Conservation (phyloP, 108 stramenopile species). For the Mediolabrus comicus region DNA sequence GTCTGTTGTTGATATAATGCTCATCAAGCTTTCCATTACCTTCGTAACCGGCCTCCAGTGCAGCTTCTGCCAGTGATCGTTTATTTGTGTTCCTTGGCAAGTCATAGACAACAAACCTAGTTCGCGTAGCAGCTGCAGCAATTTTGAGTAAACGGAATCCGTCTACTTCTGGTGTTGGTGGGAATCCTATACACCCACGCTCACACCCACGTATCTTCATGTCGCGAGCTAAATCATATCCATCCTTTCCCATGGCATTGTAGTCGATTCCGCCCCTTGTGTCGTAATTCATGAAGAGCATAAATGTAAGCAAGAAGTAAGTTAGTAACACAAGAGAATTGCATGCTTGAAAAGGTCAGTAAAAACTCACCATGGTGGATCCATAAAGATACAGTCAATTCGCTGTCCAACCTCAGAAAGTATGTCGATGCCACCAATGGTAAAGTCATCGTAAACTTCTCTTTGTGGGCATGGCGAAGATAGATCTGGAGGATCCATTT, state of each 20-base stretch:
- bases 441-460: constrained; percentile 64
- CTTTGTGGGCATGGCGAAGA: constrained; percentile 54
- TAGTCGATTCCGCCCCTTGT: constrained; percentile 75
- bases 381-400: constrained; percentile 84
- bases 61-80: constrained; percentile 65
- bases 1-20: constrained; percentile 81
- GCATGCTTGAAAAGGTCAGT: too few relatives aligned
- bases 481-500: constrained; percentile 56
- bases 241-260: constrained; percentile 74
- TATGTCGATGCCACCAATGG: constrained; percentile 73
- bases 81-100: constrained; percentile 79
- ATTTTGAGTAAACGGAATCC: constrained; percentile 70
- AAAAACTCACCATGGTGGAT: constrained; percentile 70
- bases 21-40: constrained; percentile 85
- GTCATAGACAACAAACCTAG: constrained; percentile 72
- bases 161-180: constrained; percentile 46
- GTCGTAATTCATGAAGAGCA: neutral
- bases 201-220: constrained; percentile 76
- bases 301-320: neutral
- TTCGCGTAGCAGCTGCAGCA: constrained; percentile 71
- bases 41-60: constrained; percentile 78
- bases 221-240: constrained; percentile 78
- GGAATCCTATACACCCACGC: constrained; percentile 37
- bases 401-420: constrained; percentile 45
- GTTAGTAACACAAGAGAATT: neutral